phyloP scores from a whole-genome alignment of 768 basidiomycete species.

The Lactarius tabidus region DNA sequence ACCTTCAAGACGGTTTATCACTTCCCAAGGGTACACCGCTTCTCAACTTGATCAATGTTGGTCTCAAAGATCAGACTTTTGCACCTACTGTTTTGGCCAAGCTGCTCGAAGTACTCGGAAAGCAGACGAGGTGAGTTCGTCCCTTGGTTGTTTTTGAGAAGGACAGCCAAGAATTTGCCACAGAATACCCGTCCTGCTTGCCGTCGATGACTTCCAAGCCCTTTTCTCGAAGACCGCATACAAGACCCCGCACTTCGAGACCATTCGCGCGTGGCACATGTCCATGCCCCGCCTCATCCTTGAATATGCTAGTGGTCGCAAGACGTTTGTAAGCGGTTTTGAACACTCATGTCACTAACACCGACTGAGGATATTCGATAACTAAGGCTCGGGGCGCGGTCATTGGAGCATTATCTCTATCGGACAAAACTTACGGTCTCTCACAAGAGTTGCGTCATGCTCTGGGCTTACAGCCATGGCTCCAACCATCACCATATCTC shows the following conservation, averaged over 20 bases:
- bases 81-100: constrained; percentile 56
- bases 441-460: constrained; percentile 63
- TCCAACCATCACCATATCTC: constrained; percentile 50
- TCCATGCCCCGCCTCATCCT: constrained; percentile 73
- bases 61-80: constrained; percentile 46
- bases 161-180: neutral
- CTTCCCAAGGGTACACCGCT: constrained; percentile 49
- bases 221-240: constrained; percentile 68
- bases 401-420: constrained; percentile 62
- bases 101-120: constrained; percentile 56
- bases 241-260: constrained; percentile 64
- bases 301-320: constrained; percentile 71
- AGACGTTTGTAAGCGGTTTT: constrained; percentile 53
- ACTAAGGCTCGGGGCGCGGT: constrained; percentile 64
- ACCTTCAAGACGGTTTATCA: constrained; percentile 44
- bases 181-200: constrained; percentile 76
- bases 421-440: constrained; percentile 53
- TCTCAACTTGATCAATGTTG: constrained; percentile 53
- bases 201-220: constrained; percentile 85
- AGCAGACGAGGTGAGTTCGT: constrained; percentile 57
- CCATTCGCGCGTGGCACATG: constrained; percentile 72
- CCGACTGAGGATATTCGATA: constrained; percentile 3
- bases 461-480: constrained; percentile 44
- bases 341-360: neutral
- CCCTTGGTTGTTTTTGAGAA: neutral